Evolutionary conservation across 345 rosid genomes (phyloP).

Genomic region (Mercurialis annua): DNA sequence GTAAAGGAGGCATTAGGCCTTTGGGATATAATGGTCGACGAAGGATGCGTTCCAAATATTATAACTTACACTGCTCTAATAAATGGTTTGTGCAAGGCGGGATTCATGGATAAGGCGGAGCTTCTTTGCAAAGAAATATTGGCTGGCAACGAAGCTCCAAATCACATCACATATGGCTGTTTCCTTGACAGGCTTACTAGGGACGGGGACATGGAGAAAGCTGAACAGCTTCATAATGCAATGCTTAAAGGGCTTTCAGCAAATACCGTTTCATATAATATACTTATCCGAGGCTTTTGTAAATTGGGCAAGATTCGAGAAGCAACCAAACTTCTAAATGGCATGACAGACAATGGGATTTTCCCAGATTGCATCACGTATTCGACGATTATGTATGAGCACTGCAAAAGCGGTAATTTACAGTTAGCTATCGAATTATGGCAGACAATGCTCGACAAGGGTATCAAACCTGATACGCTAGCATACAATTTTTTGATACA

Average conservation of each 20-base stretch:
- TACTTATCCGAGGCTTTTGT: slow-evolving; percentile 76
- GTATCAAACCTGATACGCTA: slow-evolving; percentile 61
- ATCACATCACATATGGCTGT: slow-evolving; percentile 76
- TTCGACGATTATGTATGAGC: slow-evolving; percentile 72
- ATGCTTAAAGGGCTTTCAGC: slow-evolving; percentile 62
- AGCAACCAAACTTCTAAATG: slow-evolving; percentile 50
- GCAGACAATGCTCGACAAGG: slow-evolving; percentile 62
- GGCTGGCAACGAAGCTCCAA: slow-evolving; percentile 43
- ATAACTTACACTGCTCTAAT: slow-evolving; percentile 84
- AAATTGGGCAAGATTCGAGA: slow-evolving; percentile 62
- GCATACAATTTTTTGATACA: slow-evolving; percentile 67
- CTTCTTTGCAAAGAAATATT: slow-evolving; percentile 59
- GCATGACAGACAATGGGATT: slow-evolving; percentile 54
- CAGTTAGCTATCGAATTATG: slow-evolving; percentile 60
- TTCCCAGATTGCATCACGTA: slow-evolving; percentile 83
- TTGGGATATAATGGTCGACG: slow-evolving; percentile 74
- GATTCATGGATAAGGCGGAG: slow-evolving; percentile 65
- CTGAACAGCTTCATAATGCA: slow-evolving; percentile 58
- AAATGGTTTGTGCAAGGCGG: slow-evolving; percentile 77
- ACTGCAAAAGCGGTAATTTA: slow-evolving; percentile 51
- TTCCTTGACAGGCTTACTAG: slow-evolving; percentile 66
- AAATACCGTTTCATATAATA: slow-evolving; percentile 65
- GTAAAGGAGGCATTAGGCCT: slow-evolving; percentile 57
- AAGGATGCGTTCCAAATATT: slow-evolving; percentile 66
- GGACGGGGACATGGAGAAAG: slow-evolving; percentile 68